Evolutionary conservation across 805 yeast genomes (phyloP).

Genomic region (Candida germanica): DNA sequence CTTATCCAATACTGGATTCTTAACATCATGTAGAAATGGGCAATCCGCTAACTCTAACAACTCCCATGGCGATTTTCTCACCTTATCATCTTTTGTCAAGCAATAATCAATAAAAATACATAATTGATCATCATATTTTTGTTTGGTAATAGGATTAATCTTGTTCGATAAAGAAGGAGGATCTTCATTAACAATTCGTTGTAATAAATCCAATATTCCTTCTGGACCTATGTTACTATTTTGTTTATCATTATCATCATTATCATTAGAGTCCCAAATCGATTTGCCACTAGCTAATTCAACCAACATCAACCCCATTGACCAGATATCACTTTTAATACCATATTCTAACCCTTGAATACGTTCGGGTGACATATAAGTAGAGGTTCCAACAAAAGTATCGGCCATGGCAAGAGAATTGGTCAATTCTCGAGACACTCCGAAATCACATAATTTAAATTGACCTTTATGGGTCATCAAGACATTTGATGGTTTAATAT

Average conservation of each 20-base stretch:
- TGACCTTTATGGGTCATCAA: conserved; percentile 82
- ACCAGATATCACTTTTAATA: conserved; percentile 97
- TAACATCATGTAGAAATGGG: conserved; percentile 28
- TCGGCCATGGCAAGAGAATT: conserved; percentile 86
- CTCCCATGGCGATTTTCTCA: conserved; percentile 72
- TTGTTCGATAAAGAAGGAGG: conserved; percentile 63
- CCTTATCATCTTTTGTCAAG: conserved; percentile 62
- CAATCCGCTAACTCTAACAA: conserved; percentile 34
- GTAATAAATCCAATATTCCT: conserved; percentile 86
- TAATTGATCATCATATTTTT: conserved; percentile 44
- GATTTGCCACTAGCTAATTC: conserved; percentile 85
- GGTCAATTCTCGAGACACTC: conserved; percentile 87
- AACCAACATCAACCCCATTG: conserved; percentile 83
- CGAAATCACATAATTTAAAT: conserved; percentile 93
- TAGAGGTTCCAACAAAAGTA: conserved; percentile 96
- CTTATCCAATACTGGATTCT: conserved; percentile 30
- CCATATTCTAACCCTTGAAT: conserved; percentile 93
- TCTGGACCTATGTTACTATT: conserved; percentile 51
- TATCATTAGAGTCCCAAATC: conserved; percentile 52
- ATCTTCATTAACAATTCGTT: conserved; percentile 88
- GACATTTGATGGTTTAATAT: conserved; percentile 93
- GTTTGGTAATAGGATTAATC: conserved; percentile 24
- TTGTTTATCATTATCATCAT: conserved; percentile 13
- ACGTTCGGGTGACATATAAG: conserved; percentile 95
- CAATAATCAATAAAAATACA: conserved; percentile 73